Evolutionary conservation across 139 green algal genomes (phyloP).

Genomic region (Zygnema cylindricum): DNA sequence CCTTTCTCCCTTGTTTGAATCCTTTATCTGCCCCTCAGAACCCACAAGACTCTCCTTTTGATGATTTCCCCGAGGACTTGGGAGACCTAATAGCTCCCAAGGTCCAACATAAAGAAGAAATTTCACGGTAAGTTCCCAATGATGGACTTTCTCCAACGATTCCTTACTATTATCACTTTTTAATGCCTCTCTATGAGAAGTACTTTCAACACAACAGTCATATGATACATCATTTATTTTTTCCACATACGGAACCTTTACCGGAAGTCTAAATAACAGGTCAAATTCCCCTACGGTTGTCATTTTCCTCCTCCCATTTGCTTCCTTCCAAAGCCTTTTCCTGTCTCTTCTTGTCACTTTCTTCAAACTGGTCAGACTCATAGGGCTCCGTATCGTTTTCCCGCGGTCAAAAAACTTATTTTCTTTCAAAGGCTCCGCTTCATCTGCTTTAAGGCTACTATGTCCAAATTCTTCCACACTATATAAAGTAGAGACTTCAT

Average conservation of each 20-base stretch:
- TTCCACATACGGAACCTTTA: no score
- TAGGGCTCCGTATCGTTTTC: background rate
- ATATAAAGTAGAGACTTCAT: no score
- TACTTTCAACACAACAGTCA: no score
- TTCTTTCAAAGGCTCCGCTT: no score
- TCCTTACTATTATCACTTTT: background rate
- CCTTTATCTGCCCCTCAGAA: background rate
- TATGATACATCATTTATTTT: no score
- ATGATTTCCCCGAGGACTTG: background rate
- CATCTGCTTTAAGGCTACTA: no score
- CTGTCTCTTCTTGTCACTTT: constrained; percentile 9
- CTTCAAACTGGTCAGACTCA: background rate
- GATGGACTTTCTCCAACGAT: constrained; percentile 1
- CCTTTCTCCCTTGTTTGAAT: background rate
- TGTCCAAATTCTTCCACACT: no score
- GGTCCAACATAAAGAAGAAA: constrained; percentile 45
- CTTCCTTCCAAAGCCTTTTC: constrained; percentile 18
- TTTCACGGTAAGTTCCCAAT: constrained; percentile 52
- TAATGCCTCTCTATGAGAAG: no score
- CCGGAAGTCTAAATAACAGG: constrained; percentile 18
- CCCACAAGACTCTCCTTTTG: background rate
- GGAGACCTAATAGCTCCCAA: constrained; percentile 22
- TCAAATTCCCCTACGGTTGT: constrained; percentile 49
- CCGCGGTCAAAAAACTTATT: no score
- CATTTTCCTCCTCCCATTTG: background rate